Percentiles rank a stretch among this genome's conserved stretches.
Evolutionary conservation across 495 filamentous ascomycete genomes (phyloP).

Genomic region (Penicillium malachiteum): DNA sequence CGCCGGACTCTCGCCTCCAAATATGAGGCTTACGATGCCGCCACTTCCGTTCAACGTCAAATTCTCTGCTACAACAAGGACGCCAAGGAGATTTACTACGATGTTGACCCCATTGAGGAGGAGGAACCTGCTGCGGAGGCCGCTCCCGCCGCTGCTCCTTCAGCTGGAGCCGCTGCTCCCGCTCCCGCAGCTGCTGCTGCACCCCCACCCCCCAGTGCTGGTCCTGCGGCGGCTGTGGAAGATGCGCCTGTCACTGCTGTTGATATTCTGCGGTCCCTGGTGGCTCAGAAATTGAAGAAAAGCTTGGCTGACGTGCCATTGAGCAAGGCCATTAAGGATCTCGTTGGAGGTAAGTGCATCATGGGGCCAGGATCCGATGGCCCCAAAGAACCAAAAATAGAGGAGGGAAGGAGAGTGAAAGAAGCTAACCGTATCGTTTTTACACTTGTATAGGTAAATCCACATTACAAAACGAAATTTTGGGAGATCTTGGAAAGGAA

Average conservation of each 20-base stretch:
- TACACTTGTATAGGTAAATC: slow-evolving; percentile 72
- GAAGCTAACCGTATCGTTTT: not conserved
- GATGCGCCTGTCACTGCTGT: slow-evolving; percentile 84
- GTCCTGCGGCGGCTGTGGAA: slow-evolving; percentile 84
- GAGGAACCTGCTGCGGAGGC: slow-evolving; percentile 68
- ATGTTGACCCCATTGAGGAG: slow-evolving; percentile 93
- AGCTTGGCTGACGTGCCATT: slow-evolving; percentile 82
- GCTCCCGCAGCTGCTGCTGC: slow-evolving; percentile 57
- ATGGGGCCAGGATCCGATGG: not conserved
- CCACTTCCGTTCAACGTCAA: slow-evolving; percentile 90
- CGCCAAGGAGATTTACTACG: slow-evolving; percentile 99
- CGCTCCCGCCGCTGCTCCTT: slow-evolving; percentile 39
- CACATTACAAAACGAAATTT: slow-evolving; percentile 95
- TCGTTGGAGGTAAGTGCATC: slow-evolving; percentile 81
- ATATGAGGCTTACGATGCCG: slow-evolving; percentile 98
- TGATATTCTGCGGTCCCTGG: slow-evolving; percentile 83
- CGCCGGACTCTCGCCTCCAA: slow-evolving; percentile 93
- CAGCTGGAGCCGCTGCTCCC: slow-evolving; percentile 29
- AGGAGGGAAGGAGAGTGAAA: not conserved
- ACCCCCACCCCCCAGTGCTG: slow-evolving; percentile 65
- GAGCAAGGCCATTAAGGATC: slow-evolving; percentile 96
- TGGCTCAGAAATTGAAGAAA: slow-evolving; percentile 99
- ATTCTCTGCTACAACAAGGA: slow-evolving; percentile 99
- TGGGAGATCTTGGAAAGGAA: slow-evolving; percentile 95
- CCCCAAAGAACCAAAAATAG: not conserved